These are phyloP conservation scores for Bruguiera sexangula DNA, from an alignment of 345 rosid species.

Conservation along the genomic window DNA sequence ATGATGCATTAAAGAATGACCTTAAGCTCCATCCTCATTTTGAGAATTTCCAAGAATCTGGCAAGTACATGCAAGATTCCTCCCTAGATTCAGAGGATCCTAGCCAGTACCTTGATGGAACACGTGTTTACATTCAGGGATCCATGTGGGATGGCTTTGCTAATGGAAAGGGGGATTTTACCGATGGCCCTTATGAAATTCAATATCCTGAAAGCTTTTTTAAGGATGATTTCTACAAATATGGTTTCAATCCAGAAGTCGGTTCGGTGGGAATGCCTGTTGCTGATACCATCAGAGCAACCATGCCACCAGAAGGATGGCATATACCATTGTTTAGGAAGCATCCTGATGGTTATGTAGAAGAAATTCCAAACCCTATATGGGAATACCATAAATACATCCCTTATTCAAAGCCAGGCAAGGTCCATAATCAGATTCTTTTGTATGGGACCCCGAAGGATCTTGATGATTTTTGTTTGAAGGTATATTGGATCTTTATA, in stretches of 20 bases:
- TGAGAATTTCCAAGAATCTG: conserved; percentile 23
- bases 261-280: conserved; percentile 97
- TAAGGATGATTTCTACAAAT: conserved; percentile 62
- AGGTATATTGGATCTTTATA: conserved; percentile 46
- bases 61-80: conserved; percentile 15
- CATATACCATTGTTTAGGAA: conserved; percentile 75
- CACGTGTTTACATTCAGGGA: conserved; percentile 78
- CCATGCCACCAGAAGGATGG: conserved; percentile 96
- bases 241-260: conserved; percentile 96
- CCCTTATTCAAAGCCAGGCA: conserved; percentile 79
- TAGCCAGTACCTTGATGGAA: conserved; percentile 87
- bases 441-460: conserved; percentile 61
- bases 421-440: conserved; percentile 85
- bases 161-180: conserved; percentile 79
- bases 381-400: conserved; percentile 97
- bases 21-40: conserved; percentile 80
- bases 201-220: conserved; percentile 91
- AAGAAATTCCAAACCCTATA: conserved; percentile 85
- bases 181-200: conserved; percentile 91
- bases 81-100: conserved; percentile 48
- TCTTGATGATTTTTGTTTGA: conserved; percentile 94
- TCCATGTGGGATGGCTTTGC: conserved; percentile 99
- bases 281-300: conserved; percentile 93
- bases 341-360: conserved; percentile 59
- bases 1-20: conserved; percentile 66